Base-by-base conservation (phyloP, 805 yeast species). In the Candida nemodendra region DNA sequence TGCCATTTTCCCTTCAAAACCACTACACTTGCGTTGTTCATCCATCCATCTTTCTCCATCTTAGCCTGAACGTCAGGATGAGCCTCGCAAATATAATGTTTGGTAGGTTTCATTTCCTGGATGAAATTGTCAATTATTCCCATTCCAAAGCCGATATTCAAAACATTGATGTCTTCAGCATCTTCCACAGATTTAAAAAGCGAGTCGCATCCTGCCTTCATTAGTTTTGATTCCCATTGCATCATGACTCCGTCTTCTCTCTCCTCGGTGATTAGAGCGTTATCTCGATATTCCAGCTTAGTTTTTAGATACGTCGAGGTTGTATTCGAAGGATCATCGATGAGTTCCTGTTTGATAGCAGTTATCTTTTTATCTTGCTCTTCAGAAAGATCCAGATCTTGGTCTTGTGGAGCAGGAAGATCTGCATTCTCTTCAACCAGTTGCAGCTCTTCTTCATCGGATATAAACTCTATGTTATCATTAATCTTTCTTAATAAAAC, bases 71-170 rank as follows among this genome's bases (percentile, higher is more conserved):
- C 98, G 49, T 86, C 95, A 2, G 97, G 96, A 56, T 90, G 98
- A 0, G 97, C 96, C 60, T 90, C 98, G 42, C 87, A 81, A 28
- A 90, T 91, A 60, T 87, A 90, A 58, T 90, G 98, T 44, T 71
- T 74, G 3, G 77, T 67, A 16, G 90, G 91, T 11, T 57, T 58
- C 23, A 47, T 52, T 2, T 61, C 62, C 54, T 84, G 84, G 42
- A 90, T 84, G 73, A 81, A 78, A 1, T 77, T 65, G 58, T 90
- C 98, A 37, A 90, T 89, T 37, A 90, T 91, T 2, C 98, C 98
- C 96, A 90, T 87, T 2, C 98, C 98, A 58, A 91, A 90, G 0
- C 98, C 98, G 27, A 90, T 85, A 53, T 90, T 90, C 25, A 91
- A 66, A 2, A 91, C 78, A 27, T 67, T 73, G 8, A 68, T 57